A percentile compares a stretch with the other conserved stretches of the same genome.
phyloP scores from a whole-genome alignment of 768 basidiomycete genomes.

The Trichaptum fuscoviolaceum region DNA sequence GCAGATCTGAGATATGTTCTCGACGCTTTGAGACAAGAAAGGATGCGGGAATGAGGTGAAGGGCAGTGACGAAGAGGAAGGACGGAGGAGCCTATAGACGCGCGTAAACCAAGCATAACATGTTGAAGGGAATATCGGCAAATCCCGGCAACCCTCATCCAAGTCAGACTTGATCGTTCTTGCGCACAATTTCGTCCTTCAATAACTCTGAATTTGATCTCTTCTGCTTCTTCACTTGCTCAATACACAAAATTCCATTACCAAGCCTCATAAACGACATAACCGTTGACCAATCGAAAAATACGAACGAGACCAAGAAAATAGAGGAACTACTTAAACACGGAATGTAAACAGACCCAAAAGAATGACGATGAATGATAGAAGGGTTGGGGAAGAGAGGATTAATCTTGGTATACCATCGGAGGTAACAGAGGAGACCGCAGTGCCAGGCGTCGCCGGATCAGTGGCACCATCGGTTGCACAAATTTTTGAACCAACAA shows the following conservation, averaged over 20 bases:
- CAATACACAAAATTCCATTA: not conserved
- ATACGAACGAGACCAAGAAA: not conserved
- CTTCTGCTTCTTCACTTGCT: not conserved
- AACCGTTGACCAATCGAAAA: not conserved
- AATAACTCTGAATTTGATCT: not conserved
- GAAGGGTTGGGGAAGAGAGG: not conserved
- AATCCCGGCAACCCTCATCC: not conserved
- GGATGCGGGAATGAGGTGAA: not conserved
- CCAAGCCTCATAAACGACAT: not conserved
- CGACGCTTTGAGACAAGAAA: not conserved
- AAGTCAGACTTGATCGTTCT: not conserved
- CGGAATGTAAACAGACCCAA: not conserved
- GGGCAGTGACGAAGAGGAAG: not conserved
- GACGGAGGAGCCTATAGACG: not conserved
- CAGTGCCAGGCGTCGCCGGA: not conserved
- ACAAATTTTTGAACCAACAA: not conserved
- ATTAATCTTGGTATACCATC: not conserved
- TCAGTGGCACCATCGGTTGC: not conserved
- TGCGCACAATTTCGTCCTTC: not conserved
- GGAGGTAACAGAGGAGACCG: not conserved
- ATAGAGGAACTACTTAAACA: not conserved
- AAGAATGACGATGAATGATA: not conserved
- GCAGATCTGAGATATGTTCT: slow-evolving; percentile 1
- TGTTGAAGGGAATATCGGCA: not conserved
- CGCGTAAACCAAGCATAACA: slow-evolving; percentile 1